Base-by-base conservation (phyloP, 2,329 filamentous ascomycete genomes). In the Ramichloridium luteum region DNA sequence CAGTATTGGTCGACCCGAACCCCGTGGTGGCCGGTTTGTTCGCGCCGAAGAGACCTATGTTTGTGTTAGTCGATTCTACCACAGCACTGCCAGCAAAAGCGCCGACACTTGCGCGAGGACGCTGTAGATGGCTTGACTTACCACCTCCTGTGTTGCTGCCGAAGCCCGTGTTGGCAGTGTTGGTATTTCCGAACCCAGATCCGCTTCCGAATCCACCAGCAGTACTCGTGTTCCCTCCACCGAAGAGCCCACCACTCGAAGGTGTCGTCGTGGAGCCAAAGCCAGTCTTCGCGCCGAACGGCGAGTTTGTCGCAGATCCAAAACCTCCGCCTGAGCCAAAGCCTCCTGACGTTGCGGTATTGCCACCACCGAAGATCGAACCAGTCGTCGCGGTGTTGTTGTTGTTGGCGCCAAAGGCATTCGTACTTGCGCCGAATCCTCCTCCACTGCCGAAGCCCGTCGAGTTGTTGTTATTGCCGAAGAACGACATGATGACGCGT, bases 1-100 rank as follows among this genome's bases (percentile, higher is more conserved):
- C 43, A 8, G 61, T 57, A n/a, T 62, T 50, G n/a, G 36, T 43
- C n/a, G 39, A 29, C 25, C 71, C 71, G 30, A 54, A 54, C 45
- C 74, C 73, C 11, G 38, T 42, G 13, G 34, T 27, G 8, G 68
- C 60, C 25, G 72, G 64, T 50, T 47, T 46, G 31, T 37, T 39
- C 16, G 27, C 28, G 12, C 49, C 49, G 25, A 52, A 51, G 6
- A 50, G 38, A 14, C 46, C 43, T 74, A 17, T 27, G 25, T 18
- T 16, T 25, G 16, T n/a, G 28, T 40, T 32, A 39, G 31, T 35
- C 23, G 20, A 15, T 31, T 18, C 6, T 10, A 15, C 34, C 27
- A 13, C 36, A 40, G 8, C 4, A 5, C 14, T 31, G 25, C 22
- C 25, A 13, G 12, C 2, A 3, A 23, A 11, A 25, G 2, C 16